These are phyloP conservation scores for Uronychia setigera DNA, from an alignment of 73 alveolate genomes.

Conservation along the genomic window DNA sequence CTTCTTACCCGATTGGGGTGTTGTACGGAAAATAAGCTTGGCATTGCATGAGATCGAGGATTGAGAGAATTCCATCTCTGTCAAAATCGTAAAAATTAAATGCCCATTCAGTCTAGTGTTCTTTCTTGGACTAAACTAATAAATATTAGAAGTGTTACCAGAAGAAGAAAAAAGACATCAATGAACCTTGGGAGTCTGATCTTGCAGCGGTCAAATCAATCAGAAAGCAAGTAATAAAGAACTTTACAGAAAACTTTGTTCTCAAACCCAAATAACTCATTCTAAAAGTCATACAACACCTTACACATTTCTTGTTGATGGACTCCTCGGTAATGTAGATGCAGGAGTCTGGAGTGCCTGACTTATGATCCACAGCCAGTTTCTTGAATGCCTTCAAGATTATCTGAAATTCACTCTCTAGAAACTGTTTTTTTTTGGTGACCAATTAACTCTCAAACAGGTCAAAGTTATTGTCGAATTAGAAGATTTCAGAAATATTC, in stretches of 20 bases:
- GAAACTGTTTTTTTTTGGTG: background rate
- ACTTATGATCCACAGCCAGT: background rate
- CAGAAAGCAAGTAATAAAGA: background rate
- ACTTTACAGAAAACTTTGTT: background rate
- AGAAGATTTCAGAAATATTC: too few relatives aligned
- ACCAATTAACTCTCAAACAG: background rate
- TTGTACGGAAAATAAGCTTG: background rate
- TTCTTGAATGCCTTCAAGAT: background rate
- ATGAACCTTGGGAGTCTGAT: background rate
- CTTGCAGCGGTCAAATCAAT: background rate
- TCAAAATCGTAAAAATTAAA: background rate
- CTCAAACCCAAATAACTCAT: background rate
- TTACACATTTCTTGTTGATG: background rate
- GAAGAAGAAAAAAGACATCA: background rate
- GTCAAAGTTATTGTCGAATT: too few relatives aligned
- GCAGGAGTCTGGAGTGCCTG: background rate
- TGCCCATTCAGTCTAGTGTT: background rate
- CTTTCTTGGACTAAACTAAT: background rate
- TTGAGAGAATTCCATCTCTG: background rate
- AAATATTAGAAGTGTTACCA: background rate
- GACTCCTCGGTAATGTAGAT: background rate
- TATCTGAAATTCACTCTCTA: background rate
- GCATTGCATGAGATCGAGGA: background rate
- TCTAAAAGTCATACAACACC: background rate
- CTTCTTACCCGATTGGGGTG: background rate